phyloP scores from a whole-genome alignment of 2,329 filamentous ascomycete species.

The Claviceps quebecensis region DNA sequence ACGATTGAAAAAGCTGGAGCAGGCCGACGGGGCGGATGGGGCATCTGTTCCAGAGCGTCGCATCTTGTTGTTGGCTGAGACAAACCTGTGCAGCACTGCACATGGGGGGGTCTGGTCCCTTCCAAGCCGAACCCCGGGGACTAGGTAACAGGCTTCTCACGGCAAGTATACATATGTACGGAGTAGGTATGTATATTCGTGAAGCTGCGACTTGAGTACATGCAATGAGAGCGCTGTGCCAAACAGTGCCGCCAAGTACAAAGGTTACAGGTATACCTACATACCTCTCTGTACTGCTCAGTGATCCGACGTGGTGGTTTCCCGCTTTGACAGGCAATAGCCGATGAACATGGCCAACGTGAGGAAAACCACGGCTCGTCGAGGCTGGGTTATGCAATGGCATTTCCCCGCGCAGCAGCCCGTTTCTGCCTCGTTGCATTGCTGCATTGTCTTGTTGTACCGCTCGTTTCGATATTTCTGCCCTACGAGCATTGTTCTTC shows the following conservation, averaged over 20 bases:
- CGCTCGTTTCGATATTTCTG: neutral
- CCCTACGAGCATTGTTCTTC: neutral
- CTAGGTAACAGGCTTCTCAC: no score
- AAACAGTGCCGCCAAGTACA: neutral
- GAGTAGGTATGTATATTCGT: no score
- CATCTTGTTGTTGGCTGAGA: neutral
- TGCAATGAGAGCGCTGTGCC: no score
- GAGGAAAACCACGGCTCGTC: neutral
- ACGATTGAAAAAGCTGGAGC: neutral
- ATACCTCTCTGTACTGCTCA: neutral
- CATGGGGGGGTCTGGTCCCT: neutral
- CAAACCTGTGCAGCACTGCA: neutral
- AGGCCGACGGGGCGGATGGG: neutral
- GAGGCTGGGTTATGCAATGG: neutral
- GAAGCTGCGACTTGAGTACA: no score
- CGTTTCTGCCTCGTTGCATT: neutral
- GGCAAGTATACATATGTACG: no score
- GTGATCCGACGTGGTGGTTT: neutral
- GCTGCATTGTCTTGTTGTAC: neutral
- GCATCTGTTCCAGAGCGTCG: neutral
- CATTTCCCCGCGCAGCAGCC: neutral
- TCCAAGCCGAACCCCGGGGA: no score
- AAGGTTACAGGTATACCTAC: neutral
- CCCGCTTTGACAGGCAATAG: neutral
- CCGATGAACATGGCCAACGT: neutral